Evolutionary conservation across 2,329 filamentous ascomycete genomes (phyloP), one percentile per base, ranked within the genome.

Genomic region (Pezicula radicicola): DNA sequence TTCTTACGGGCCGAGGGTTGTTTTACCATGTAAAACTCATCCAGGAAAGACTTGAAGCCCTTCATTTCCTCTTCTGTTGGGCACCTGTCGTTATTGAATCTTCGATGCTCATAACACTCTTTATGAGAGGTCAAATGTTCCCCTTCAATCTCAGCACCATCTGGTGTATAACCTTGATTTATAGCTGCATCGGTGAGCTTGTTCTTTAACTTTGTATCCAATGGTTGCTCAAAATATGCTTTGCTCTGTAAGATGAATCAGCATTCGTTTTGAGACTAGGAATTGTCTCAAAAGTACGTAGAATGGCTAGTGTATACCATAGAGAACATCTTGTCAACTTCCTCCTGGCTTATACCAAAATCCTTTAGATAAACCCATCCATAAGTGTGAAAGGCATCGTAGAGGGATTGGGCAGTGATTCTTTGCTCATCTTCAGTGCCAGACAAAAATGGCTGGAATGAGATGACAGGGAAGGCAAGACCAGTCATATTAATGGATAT

Each of bases 281-380:
- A 19, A 33, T 13, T 40, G 33, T 37, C 10, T 33, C 4, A 4
- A 33, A 33, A 33, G 30, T 33, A 33, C 30, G 30, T 33, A 33
- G 7, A 33, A 33, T 33, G 7, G 30, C 30, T 33, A 10, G 12
- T 33, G 30, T 33, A 6, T 28, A 45, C 42, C 42, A 46, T 51
- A 19, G 43, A 18, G 19, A 51, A 51, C 43, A 51, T 51, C 42
- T 46, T 36, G 27, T 51, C 49, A 21, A 51, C 46, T 42, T 46
- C 36, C 18, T 40, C 18, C 25, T 18, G 42, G 13, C 33, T 46
- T 21, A 51, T 51, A 12, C 49, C 49, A n/a, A 46, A 46, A 6
- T 41, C 43, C 21, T 42, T 18, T 8, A 51, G 42, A 33, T 51
- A 51, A 9, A 51, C 43, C 49, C 43, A 51, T 5, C 43, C 43